Evolutionary conservation across 805 yeast species (phyloP).

Genomic region (Candida michaelii): DNA sequence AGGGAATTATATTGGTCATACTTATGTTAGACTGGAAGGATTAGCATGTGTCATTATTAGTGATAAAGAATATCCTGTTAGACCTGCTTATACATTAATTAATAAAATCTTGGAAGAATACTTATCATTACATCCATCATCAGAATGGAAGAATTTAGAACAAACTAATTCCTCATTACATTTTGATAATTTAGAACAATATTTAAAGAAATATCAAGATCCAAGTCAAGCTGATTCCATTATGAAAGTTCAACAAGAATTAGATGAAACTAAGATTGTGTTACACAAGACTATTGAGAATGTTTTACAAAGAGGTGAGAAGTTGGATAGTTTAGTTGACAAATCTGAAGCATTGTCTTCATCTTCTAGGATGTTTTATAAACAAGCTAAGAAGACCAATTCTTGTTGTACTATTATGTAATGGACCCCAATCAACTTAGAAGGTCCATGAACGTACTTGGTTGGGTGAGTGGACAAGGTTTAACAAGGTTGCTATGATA

Average conservation of each 20-base stretch:
- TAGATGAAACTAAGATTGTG: slow-evolving; percentile 96
- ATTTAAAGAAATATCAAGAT: slow-evolving; percentile 86
- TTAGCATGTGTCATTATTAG: slow-evolving; percentile 87
- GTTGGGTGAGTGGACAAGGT: too few species aligned
- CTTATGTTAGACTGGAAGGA: slow-evolving; percentile 87
- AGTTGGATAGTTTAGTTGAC: slow-evolving; percentile 89
- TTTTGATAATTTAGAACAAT: slow-evolving; percentile 62
- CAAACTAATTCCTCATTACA: slow-evolving; percentile 47
- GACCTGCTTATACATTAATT: slow-evolving; percentile 92
- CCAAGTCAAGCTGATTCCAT: slow-evolving; percentile 96
- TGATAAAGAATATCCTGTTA: slow-evolving; percentile 93
- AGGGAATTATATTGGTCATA: slow-evolving; percentile 87
- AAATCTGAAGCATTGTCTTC: slow-evolving; percentile 90
- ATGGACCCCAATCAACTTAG: too few species aligned
- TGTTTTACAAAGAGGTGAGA: slow-evolving; percentile 94
- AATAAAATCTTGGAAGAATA: slow-evolving; percentile 92
- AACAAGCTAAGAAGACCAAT: slow-evolving; percentile 90
- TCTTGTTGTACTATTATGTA: slow-evolving; percentile 82
- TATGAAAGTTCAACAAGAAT: slow-evolving; percentile 95
- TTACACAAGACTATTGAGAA: slow-evolving; percentile 93
- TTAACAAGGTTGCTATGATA: too few species aligned
- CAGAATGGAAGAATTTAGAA: slow-evolving; percentile 58
- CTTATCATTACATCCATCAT: slow-evolving; percentile 73
- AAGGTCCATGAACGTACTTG: too few species aligned
- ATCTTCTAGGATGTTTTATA: slow-evolving; percentile 90